These are phyloP conservation scores for Eragrostis nindensis DNA, from an alignment of 176 grass and related monocot genomes.

Conservation along the genomic window DNA sequence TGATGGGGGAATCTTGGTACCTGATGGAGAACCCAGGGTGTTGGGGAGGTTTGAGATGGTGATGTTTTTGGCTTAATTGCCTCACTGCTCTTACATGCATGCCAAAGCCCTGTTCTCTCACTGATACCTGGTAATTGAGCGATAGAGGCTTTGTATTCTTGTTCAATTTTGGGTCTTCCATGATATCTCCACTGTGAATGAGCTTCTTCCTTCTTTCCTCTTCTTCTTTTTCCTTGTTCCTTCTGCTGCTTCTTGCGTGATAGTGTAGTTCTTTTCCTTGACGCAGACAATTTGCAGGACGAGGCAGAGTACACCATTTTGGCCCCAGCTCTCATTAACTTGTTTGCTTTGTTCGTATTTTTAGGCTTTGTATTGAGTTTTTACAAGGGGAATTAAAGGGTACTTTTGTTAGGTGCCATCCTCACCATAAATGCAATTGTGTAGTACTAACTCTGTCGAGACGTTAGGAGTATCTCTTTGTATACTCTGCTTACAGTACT, in stretches of 20 bases:
- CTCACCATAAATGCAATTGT: conserved; percentile 15
- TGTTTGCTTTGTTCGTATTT: background rate
- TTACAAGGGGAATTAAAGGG: background rate
- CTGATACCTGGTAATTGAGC: background rate
- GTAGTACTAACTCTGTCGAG: background rate
- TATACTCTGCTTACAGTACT: conserved; percentile 14
- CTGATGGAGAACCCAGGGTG: background rate
- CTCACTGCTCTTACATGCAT: conserved; percentile 29
- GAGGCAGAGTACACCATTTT: background rate
- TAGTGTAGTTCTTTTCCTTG: conserved; percentile 13
- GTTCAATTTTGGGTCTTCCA: conserved; percentile 8
- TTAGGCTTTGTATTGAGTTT: background rate
- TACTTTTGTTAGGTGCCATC: conserved; percentile 27
- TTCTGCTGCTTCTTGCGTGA: background rate
- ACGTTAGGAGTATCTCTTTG: conserved; percentile 21
- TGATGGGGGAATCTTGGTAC: conserved; percentile 47
- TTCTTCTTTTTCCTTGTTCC: background rate
- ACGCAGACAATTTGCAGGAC: conserved; percentile 11
- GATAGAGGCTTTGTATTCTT: background rate
- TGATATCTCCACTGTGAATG: background rate
- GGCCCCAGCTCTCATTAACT: background rate
- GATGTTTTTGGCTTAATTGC: conserved; percentile 52
- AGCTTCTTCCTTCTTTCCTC: background rate
- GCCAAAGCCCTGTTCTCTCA: background rate
- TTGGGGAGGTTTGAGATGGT: conserved; percentile 31